Base-by-base conservation (phyloP, 345 rosid genomes). In the Citropsis articulata region DNA sequence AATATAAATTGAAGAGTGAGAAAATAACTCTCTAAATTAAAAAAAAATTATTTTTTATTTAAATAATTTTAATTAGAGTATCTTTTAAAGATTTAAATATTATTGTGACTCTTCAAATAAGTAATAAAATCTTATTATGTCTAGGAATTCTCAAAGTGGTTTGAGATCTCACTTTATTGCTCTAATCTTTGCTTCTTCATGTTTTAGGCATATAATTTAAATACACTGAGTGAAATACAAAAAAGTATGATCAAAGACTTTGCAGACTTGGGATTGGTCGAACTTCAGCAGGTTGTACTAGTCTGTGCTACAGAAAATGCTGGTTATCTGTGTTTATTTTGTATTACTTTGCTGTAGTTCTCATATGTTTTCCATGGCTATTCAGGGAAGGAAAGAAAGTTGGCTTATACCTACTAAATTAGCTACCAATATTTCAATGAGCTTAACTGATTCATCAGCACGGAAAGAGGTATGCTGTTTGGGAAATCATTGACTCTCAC, bases 391-490 rank as follows among this genome's bases (percentile, higher is more conserved):
- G 88, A 95, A 91, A 76, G 98, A 94, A 62, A 89, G 94, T 85
- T 95, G 98, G 99, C 92, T 93, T 86, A 91, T 95, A 83, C 99
- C 99, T 36, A 95, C 98, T 80, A 92, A 90, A 81, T 83, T 95
- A 83, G 96, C 92, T 27, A 90, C 98, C 45, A 95, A 93, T 90
- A 87, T 95, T 76, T 93, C 99, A 35, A 84, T 91, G 82, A 95
- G 97, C 84, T 88, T 95, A 40, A 85, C 98, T 71, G 98, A 95
- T 86, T 89, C 99, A 68, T 92, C 97, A 56, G 74, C 90, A 35
- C 81, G 99, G 80, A 95, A 92, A 80, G 89, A 92, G 95, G 99
- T 95, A 74, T 73, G 71, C 60, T 66, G 45, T 66, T 22, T 83
- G 38, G 59, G 42, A 69, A 35, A 24, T 56, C 45, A 59, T 69